Evolutionary conservation across 75 land plant species (phyloP).

Genomic region (Chamaecyparis obtusa): DNA sequence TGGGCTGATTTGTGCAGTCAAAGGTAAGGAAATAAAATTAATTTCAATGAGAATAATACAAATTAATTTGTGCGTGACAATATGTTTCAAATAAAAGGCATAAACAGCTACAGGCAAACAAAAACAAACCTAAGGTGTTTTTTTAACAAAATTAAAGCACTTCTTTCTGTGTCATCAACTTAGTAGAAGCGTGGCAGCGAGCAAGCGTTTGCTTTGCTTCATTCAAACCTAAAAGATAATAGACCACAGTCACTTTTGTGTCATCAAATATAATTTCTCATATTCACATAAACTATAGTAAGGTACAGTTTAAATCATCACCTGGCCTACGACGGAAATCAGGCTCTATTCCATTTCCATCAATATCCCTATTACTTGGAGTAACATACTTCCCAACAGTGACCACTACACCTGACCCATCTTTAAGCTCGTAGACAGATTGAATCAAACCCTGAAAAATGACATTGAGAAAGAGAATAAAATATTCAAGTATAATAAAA

Average conservation of each 20-base stretch:
- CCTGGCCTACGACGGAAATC: constrained; percentile 78
- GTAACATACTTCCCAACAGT: constrained; percentile 97
- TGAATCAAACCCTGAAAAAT: constrained; percentile 84
- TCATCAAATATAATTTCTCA: not conserved
- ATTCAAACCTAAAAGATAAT: constrained; percentile 8
- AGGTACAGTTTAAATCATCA: constrained; percentile 11
- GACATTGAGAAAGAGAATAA: not conserved
- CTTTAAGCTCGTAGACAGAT: constrained; percentile 91
- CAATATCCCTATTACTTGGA: constrained; percentile 82
- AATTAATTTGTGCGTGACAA: not conserved
- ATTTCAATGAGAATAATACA: not conserved
- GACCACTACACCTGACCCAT: constrained; percentile 93
- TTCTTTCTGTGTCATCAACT: not conserved
- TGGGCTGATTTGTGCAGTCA: not conserved
- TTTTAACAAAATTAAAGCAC: not conserved
- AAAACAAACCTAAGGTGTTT: not conserved
- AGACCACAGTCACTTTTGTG: not conserved
- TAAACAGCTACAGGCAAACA: not conserved
- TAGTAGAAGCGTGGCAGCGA: not conserved
- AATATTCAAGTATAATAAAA: constrained; percentile 8
- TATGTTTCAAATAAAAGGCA: not conserved
- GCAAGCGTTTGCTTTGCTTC: constrained; percentile 12
- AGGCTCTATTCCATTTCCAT: constrained; percentile 90
- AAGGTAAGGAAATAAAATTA: not conserved
- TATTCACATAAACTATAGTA: not conserved